Evolutionary conservation across 164 flowering plant genomes (phyloP).

Genomic region (Magnolia changhungtana): DNA sequence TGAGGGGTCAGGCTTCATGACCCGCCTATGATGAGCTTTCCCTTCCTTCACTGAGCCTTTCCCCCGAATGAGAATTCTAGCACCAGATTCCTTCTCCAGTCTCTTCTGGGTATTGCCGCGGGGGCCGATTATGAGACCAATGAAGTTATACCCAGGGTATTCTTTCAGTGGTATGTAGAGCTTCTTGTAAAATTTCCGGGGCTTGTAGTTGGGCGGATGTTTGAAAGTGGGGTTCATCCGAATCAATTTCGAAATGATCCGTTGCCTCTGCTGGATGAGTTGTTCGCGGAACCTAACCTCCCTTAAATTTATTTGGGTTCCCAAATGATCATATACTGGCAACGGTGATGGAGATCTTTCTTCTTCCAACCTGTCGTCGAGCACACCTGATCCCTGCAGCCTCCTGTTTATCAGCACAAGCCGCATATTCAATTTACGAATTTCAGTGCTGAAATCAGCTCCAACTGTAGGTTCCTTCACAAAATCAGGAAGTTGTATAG

Average conservation of each 20-base stretch:
- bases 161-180: constrained; percentile 46
- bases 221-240: constrained; percentile 34
- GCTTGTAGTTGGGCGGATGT: constrained; percentile 24
- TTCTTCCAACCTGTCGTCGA: constrained; percentile 19
- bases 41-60: constrained; percentile 24
- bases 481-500: constrained; percentile 39
- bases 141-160: constrained; percentile 46
- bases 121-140: constrained; percentile 48
- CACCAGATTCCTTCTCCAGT: constrained; percentile 51
- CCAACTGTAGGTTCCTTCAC: constrained; percentile 5
- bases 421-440: constrained; percentile 16
- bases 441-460: constrained; percentile 19
- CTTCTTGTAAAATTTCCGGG: constrained; percentile 32
- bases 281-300: constrained; percentile 17
- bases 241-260: constrained; percentile 29
- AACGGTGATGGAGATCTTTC: constrained; percentile 29
- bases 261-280: constrained; percentile 29
- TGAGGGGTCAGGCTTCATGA: constrained; percentile 10
- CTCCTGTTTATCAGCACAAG: constrained; percentile 26
- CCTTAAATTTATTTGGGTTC: constrained; percentile 26
- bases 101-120: constrained; percentile 39
- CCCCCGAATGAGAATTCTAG: constrained; percentile 39
- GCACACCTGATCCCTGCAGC: constrained; percentile 17
- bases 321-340: constrained; percentile 17
- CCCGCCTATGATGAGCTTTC: constrained; percentile 4